phyloP scores from a whole-genome alignment of 2,329 filamentous ascomycete genomes.

The Dothiorella sarmentorum region DNA sequence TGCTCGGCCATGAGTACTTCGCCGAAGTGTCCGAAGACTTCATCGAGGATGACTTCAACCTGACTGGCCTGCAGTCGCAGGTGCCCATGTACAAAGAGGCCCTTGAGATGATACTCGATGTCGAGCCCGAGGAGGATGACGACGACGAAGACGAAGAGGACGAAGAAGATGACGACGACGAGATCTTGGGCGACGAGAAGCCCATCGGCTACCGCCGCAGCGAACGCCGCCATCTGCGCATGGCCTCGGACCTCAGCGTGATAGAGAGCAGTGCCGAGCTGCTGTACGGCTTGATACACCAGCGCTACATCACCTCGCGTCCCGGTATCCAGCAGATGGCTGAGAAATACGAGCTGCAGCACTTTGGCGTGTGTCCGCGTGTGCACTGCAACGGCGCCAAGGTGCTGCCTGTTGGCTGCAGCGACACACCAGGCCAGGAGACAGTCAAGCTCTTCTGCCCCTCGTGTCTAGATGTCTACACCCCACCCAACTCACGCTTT shows the following conservation, averaged over 20 bases:
- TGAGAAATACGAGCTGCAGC: constrained; percentile 95
- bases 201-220: constrained; percentile 52
- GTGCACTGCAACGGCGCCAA: constrained; percentile 88
- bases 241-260: constrained; percentile 88
- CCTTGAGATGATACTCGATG: constrained; percentile 97
- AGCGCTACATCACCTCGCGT: constrained; percentile 94
- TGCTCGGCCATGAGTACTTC: constrained; percentile 97
- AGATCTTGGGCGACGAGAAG: constrained; percentile 49
- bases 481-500: constrained; percentile 93
- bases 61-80: constrained; percentile 90
- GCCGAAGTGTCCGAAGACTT: constrained; percentile 98
- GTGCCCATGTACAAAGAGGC: constrained; percentile 99
- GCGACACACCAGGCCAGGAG: constrained; percentile 91
- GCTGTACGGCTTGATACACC: constrained; percentile 96
- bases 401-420: constrained; percentile 88
- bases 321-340: constrained; percentile 98
- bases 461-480: constrained; percentile 93
- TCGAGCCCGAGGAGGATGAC: constrained; percentile 93
- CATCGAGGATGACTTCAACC: constrained; percentile 99
- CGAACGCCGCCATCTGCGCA: constrained; percentile 71
- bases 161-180: constrained; percentile 58
- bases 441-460: constrained; percentile 99
- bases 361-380: constrained; percentile 94
- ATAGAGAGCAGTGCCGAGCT: constrained; percentile 98
- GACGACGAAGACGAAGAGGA: constrained; percentile 74